Base-by-base conservation (phyloP, 345 rosid genomes). In the Atalantia buxifolia region DNA sequence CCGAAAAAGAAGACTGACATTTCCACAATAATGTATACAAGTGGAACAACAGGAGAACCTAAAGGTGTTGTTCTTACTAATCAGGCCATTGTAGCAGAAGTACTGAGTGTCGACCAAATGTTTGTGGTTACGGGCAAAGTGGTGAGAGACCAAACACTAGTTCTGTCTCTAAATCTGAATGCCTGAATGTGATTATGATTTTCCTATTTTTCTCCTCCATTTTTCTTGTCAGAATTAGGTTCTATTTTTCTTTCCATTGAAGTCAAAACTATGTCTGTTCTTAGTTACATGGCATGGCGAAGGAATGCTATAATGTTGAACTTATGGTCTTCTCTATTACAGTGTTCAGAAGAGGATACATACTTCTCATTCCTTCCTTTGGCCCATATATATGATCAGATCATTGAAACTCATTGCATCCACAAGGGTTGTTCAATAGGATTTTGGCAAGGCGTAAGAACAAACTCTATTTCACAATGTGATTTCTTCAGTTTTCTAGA, bases 1-100 rank as follows among this genome's bases (percentile, higher is more conserved):
- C 83, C 70, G 19, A 92, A 92, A 85, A 81, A 84, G 71, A 94
- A 86, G 79, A 87, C 90, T 5, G 89, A 92, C 75, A 83, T 94
- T 27, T 94, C 95, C 83, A 94, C 94, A 19, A 96, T 96, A 84
- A 94, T 96, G 98, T 96, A 94, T 68, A 94, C 97, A 1, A 96
- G 99, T 66, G 99, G 99, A 65, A 96, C 99, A 75, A 96, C 99
- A 21, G 98, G 99, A 79, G 99, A 94, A 67, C 98, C 99, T 0
- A 96, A 96, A 87, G 99, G 99, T 70, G 99, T 96, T 19, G 80
- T 92, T 77, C 81, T 94, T 28, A 87, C 82, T 22, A 96, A 91
- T 72, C 88, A 70, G 66, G 93, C 90, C 30, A 75, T 96, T 75
- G 79, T 91, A 83, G 81, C 91, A 18, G 88, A 96, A 91, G 94